Percentiles rank a stretch among this genome's conserved stretches.
Evolutionary conservation across 768 basidiomycete genomes (phyloP).

Genomic region (Mrakia blollopis): DNA sequence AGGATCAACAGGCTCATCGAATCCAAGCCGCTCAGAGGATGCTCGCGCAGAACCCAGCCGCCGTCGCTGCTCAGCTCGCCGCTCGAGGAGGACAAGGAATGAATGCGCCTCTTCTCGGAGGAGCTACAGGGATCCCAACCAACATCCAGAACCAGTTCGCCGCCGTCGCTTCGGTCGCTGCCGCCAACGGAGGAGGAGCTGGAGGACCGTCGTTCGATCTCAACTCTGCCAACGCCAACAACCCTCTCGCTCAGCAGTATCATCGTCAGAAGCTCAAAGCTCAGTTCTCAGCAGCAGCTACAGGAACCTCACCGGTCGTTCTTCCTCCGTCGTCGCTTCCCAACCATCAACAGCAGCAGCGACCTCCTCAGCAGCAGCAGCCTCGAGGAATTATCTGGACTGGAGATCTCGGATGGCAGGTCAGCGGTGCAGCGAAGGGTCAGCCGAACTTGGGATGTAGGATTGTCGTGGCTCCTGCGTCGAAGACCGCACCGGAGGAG

Average conservation of each 20-base stretch:
- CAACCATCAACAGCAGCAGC: neutral
- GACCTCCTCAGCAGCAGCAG: neutral
- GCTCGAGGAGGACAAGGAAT: neutral
- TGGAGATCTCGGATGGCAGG: conserved; percentile 11
- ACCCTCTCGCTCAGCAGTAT: neutral
- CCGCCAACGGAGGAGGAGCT: neutral
- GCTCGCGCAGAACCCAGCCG: neutral
- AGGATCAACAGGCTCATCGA: conserved; percentile 10
- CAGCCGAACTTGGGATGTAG: neutral
- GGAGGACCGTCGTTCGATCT: neutral
- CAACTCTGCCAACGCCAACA: neutral
- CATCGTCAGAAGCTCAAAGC: conserved; percentile 7
- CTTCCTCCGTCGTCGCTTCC: neutral
- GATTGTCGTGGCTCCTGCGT: neutral
- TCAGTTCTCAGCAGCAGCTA: neutral
- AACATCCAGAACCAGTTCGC: neutral
- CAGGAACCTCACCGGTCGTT: neutral
- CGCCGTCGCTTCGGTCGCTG: neutral
- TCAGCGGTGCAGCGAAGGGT: neutral
- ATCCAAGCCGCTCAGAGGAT: conserved; percentile 1
- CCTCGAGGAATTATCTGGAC: neutral
- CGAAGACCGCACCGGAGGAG: neutral
- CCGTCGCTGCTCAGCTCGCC: neutral
- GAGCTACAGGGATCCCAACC: neutral
- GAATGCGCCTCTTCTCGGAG: no score